Percentiles rank a stretch among this genome's conserved stretches.
Conservation (phyloP, 768 basidiomycete genomes). For the Hysterangium stoloniferum region DNA sequence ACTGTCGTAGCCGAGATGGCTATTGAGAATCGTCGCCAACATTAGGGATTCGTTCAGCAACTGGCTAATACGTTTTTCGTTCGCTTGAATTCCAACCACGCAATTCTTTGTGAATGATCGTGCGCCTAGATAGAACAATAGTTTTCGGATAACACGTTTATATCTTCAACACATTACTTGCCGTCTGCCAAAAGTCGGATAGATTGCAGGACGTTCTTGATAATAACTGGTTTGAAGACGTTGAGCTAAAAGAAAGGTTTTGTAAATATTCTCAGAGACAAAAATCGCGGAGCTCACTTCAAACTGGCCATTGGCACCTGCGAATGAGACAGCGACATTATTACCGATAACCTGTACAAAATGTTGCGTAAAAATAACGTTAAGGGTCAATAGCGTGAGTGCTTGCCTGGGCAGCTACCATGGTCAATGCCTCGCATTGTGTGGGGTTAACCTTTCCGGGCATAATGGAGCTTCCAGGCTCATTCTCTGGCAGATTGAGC, state of each 20-base stretch:
- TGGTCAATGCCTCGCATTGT: conserved; percentile 96
- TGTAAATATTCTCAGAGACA: background rate
- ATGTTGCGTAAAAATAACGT: no score
- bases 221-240: conserved; percentile 98
- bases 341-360: conserved; percentile 77
- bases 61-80: conserved; percentile 85
- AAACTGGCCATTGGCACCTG: conserved; percentile 93
- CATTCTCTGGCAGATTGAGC: conserved; percentile 91
- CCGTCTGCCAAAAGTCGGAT: conserved; percentile 92
- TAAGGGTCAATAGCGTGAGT: background rate
- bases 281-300: conserved; percentile 52
- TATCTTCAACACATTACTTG: no score
- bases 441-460: conserved; percentile 99
- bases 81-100: conserved; percentile 91
- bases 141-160: conserved; percentile 1
- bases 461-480: conserved; percentile 99
- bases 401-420: conserved; percentile 85
- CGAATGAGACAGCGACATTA: conserved; percentile 86
- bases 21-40: conserved; percentile 97
- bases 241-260: conserved; percentile 54
- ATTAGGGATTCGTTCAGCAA: conserved; percentile 93
- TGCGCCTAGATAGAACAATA: conserved; percentile 40
- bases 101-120: conserved; percentile 97
- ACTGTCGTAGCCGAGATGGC: conserved; percentile 96
- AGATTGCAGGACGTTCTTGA: conserved; percentile 95